Evolutionary conservation across 805 yeast species (phyloP).

Genomic region (Candida khao-thaluensis): DNA sequence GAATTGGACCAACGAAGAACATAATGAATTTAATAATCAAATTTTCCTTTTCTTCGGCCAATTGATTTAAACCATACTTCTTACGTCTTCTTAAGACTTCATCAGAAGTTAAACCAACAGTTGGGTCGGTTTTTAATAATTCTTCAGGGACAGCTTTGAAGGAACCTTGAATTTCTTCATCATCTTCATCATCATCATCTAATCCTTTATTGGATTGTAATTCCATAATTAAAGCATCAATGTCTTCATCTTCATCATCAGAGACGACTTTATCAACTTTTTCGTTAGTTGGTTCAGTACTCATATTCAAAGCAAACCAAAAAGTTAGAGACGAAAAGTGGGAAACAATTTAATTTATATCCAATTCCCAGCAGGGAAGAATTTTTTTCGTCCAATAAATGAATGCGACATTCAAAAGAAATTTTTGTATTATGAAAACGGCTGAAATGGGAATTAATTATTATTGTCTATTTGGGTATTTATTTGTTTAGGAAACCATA

Average conservation of each 20-base stretch:
- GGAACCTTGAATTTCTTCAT: slow-evolving; percentile 33
- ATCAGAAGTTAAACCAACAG: slow-evolving; percentile 70
- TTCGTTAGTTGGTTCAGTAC: slow-evolving; percentile 55
- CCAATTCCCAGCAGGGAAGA: slow-evolving; percentile 1
- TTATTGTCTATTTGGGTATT: neutral
- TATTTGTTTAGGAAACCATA: slow-evolving; percentile 1
- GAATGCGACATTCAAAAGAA: slow-evolving; percentile 6
- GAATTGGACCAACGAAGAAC: slow-evolving; percentile 94
- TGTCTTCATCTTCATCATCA: slow-evolving; percentile 54
- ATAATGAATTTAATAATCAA: slow-evolving; percentile 72
- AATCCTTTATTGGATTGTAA: slow-evolving; percentile 65
- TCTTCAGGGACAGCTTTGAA: slow-evolving; percentile 83
- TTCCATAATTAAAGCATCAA: slow-evolving; percentile 68
- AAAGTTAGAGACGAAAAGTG: slow-evolving; percentile 7
- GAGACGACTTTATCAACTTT: slow-evolving; percentile 52
- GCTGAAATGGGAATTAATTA: slow-evolving; percentile 18
- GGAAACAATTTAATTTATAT: slow-evolving; percentile 8
- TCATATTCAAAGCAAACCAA: slow-evolving; percentile 17
- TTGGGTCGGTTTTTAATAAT: slow-evolving; percentile 77
- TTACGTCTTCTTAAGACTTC: slow-evolving; percentile 82
- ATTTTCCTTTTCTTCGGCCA: slow-evolving; percentile 87
- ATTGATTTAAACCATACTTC: slow-evolving; percentile 87
- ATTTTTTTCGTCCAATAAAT: slow-evolving; percentile 7
- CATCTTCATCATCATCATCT: slow-evolving; percentile 57
- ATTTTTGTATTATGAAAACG: slow-evolving; percentile 12